Conservation (phyloP, 2,329 filamentous ascomycete species). For the Phaeosphaeriaceae sp. region DNA sequence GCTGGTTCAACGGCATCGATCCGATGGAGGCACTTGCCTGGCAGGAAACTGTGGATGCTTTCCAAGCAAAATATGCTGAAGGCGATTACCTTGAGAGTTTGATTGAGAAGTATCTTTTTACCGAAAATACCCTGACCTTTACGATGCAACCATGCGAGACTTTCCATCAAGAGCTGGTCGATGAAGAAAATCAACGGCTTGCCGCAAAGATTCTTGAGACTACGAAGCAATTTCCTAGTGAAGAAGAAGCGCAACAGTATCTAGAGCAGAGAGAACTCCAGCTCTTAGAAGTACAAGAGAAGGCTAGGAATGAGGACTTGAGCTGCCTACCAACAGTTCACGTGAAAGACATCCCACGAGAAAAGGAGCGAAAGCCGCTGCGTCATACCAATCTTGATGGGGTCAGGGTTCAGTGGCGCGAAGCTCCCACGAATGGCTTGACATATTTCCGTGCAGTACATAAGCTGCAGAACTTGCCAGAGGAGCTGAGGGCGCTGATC, state of each 20-base stretch:
- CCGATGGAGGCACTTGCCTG: slow-evolving; percentile 90
- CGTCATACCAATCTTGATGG: slow-evolving; percentile 63
- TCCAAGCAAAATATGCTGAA: slow-evolving; percentile 76
- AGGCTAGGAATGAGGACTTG: slow-evolving; percentile 82
- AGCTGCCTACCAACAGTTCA: slow-evolving; percentile 87
- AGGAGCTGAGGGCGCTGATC: slow-evolving; percentile 82
- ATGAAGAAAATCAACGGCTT: slow-evolving; percentile 79
- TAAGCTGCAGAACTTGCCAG: slow-evolving; percentile 76
- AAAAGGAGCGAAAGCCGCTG: slow-evolving; percentile 75
- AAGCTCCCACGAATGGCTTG: slow-evolving; percentile 91
- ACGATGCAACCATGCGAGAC: slow-evolving; percentile 87
- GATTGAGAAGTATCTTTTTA: slow-evolving; percentile 87
- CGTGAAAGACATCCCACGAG: slow-evolving; percentile 85
- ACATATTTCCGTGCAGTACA: slow-evolving; percentile 96
- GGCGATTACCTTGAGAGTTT: slow-evolving; percentile 83
- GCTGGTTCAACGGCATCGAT: slow-evolving; percentile 95
- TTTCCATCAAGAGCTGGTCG: slow-evolving; percentile 74
- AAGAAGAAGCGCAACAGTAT: slow-evolving; percentile 72
- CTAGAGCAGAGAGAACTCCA: slow-evolving; percentile 81
- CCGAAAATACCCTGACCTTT: slow-evolving; percentile 85
- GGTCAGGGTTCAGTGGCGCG: slow-evolving; percentile 83
- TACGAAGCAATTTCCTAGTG: slow-evolving; percentile 70
- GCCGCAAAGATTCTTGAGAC: slow-evolving; percentile 74
- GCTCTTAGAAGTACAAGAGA: slow-evolving; percentile 81
- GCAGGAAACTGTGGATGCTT: slow-evolving; percentile 85